phyloP scores from a whole-genome alignment of 306 rosid species.

The Quercus alba region DNA sequence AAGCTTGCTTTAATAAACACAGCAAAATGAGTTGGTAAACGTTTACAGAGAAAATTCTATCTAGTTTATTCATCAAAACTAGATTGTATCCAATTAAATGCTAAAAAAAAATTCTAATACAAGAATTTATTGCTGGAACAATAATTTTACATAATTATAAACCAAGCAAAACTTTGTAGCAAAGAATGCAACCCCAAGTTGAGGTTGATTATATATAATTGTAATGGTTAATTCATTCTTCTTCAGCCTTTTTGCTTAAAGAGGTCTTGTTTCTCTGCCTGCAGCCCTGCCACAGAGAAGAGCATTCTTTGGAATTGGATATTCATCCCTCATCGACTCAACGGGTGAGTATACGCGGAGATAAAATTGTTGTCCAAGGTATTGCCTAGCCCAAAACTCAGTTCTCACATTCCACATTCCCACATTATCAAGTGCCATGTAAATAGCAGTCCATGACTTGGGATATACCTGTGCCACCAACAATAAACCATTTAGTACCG shows the following conservation, averaged over 20 bases:
- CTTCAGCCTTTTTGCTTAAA: constrained; percentile 7
- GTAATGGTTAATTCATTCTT: constrained; percentile 2
- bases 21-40: neutral
- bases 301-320: constrained; percentile 81
- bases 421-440: constrained; percentile 77
- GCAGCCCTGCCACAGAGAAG: constrained; percentile 82
- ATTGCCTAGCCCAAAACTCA: constrained; percentile 87
- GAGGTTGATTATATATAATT: neutral
- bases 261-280: constrained; percentile 39
- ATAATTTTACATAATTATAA: neutral
- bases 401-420: constrained; percentile 91
- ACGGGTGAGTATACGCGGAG: constrained; percentile 79
- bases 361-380: constrained; percentile 90
- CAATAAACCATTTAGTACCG: neutral
- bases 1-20: neutral
- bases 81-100: neutral
- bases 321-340: constrained; percentile 69
- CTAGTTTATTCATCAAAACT: neutral
- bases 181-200: constrained; percentile 38
- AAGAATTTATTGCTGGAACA: neutral
- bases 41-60: neutral
- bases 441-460: constrained; percentile 91
- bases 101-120: neutral
- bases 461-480: constrained; percentile 70
- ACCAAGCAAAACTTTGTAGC: neutral